These are phyloP conservation scores for Barnettozyma sucrosica DNA, from an alignment of 805 yeast species.

Conservation along the genomic window DNA sequence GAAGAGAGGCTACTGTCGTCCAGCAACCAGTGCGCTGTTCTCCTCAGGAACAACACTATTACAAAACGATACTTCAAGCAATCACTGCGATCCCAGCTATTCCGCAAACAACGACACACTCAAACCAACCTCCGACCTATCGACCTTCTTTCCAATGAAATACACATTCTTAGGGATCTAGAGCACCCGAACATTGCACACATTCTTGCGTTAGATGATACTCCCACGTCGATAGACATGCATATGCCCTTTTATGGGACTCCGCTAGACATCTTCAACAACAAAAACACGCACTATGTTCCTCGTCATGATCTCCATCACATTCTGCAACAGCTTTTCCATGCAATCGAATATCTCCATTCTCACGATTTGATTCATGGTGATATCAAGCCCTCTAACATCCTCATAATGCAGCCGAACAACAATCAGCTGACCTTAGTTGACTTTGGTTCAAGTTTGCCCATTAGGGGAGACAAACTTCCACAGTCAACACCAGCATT, in stretches of 20 bases:
- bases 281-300: slow-evolving; percentile 43
- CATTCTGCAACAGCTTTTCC: slow-evolving; percentile 43
- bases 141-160: slow-evolving; percentile 27
- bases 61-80: slow-evolving; percentile 9
- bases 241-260: slow-evolving; percentile 9
- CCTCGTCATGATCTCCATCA: slow-evolving; percentile 31
- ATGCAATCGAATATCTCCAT: slow-evolving; percentile 52
- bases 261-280: slow-evolving; percentile 41
- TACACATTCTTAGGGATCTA: not conserved
- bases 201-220: not conserved
- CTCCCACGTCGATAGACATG: slow-evolving; percentile 1
- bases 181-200: slow-evolving; percentile 1
- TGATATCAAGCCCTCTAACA: slow-evolving; percentile 62
- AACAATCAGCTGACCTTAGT: slow-evolving; percentile 60
- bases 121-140: slow-evolving; percentile 2
- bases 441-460: slow-evolving; percentile 60
- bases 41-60: not conserved
- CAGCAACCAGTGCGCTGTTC: not conserved
- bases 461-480: slow-evolving; percentile 21
- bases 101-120: not conserved
- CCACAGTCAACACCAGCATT: slow-evolving; percentile 12
- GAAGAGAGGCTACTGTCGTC: not conserved
- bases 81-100: slow-evolving; percentile 4
- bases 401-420: slow-evolving; percentile 47
- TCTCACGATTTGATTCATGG: slow-evolving; percentile 54